A percentile compares a stretch with the other conserved stretches of the same genome.
Evolutionary conservation across 2,329 filamentous ascomycete genomes (phyloP).

Genomic region (Tolypocladium endophyticum): DNA sequence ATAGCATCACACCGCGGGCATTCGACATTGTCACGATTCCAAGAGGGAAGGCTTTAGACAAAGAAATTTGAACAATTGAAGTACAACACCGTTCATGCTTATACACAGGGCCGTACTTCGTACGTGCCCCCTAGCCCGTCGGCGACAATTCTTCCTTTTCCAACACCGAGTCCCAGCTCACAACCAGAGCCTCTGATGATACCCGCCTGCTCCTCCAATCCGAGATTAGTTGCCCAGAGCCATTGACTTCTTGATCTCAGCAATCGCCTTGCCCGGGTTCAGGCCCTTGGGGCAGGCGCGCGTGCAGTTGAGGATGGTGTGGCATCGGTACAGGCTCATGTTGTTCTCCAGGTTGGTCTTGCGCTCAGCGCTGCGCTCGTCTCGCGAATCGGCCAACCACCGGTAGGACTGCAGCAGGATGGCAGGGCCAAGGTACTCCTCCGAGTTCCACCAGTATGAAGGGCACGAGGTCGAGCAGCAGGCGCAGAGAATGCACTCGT

Average conservation of each 20-base stretch:
- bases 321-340: constrained; percentile 97
- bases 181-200: not conserved
- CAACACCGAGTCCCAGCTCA: not conserved
- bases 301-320: constrained; percentile 98
- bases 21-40: not conserved
- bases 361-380: constrained; percentile 79
- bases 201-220: not conserved
- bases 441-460: constrained; percentile 99
- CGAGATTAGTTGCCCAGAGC: constrained; percentile 34
- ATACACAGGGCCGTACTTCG: not conserved
- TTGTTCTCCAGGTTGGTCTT: constrained; percentile 92
- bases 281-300: constrained; percentile 96
- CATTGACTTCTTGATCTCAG: constrained; percentile 98
- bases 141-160: not conserved
- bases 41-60: constrained; percentile 1
- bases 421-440: constrained; percentile 95
- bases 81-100: not conserved
- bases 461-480: constrained; percentile 99
- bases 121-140: not conserved
- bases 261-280: constrained; percentile 91
- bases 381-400: constrained; percentile 91
- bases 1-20: not conserved
- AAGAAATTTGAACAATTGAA: not conserved
- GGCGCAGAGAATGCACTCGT: constrained; percentile 98
- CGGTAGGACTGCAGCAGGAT: constrained; percentile 96